These are phyloP conservation scores for Tricholoma terreum DNA, from an alignment of 768 basidiomycete genomes.

Conservation along the genomic window DNA sequence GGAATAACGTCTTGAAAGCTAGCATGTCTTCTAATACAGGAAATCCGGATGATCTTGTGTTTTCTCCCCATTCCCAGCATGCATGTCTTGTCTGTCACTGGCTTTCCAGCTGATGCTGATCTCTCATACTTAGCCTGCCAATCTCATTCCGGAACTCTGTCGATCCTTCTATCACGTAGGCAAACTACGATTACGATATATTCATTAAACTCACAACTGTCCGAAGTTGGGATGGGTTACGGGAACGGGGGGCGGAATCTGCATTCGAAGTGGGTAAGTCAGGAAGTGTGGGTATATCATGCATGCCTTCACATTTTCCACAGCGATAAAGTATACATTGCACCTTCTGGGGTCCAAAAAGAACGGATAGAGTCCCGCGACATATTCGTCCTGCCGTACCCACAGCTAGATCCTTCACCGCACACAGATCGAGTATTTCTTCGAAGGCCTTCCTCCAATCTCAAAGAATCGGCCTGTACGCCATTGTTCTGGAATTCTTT, in stretches of 20 bases:
- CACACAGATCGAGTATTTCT: constrained; percentile 74
- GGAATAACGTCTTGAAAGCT: too few species aligned
- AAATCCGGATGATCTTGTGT: constrained; percentile 49
- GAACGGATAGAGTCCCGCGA: constrained; percentile 80
- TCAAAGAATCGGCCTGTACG: constrained; percentile 87
- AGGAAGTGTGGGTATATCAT: not conserved
- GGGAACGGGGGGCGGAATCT: constrained; percentile 82
- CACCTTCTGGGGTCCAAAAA: constrained; percentile 89
- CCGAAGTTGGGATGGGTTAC: constrained; percentile 83
- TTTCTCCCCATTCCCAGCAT: constrained; percentile 60
- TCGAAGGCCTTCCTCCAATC: constrained; percentile 61
- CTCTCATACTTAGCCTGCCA: constrained; percentile 64
- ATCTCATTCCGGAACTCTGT: constrained; percentile 85
- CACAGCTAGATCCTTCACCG: constrained; percentile 56
- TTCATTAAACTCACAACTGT: constrained; percentile 4
- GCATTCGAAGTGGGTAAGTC: constrained; percentile 55
- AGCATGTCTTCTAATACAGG: constrained; percentile 17
- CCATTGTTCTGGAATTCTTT: constrained; percentile 94
- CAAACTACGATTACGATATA: constrained; percentile 1
- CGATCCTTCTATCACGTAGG: constrained; percentile 68
- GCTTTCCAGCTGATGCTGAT: constrained; percentile 2
- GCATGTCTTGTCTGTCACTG: constrained; percentile 33
- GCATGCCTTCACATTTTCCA: not conserved
- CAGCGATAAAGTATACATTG: constrained; percentile 80
- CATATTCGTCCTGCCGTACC: constrained; percentile 85